phyloP scores from a whole-genome alignment of 305 asterid genomes.

The Fraxinus sp. region DNA sequence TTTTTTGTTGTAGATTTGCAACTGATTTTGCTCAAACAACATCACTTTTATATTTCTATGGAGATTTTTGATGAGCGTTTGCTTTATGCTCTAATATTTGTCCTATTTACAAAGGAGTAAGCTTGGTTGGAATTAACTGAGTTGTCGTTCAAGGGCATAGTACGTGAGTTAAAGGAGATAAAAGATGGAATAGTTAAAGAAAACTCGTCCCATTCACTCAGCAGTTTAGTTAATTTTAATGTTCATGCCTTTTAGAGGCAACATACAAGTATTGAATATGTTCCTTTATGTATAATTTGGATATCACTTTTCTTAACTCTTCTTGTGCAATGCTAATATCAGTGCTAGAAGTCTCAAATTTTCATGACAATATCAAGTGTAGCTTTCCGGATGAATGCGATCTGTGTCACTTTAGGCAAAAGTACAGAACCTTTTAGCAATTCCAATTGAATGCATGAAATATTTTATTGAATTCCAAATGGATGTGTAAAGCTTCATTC shows the following conservation, averaged over 20 bases:
- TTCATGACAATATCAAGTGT: neutral
- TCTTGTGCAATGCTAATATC: neutral
- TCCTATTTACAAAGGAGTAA: conserved; percentile 5
- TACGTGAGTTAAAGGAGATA: conserved; percentile 65
- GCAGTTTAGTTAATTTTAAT: neutral
- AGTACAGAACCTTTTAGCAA: neutral
- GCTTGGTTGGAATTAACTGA: conserved; percentile 14
- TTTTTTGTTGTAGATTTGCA: neutral
- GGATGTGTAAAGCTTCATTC: neutral
- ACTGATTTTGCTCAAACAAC: neutral
- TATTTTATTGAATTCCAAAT: neutral
- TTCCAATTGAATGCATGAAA: neutral
- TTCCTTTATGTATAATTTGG: conserved; percentile 4
- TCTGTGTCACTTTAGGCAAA: neutral
- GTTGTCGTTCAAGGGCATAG: conserved; percentile 81
- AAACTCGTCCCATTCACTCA: too few species aligned
- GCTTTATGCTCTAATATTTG: neutral
- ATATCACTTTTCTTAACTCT: neutral
- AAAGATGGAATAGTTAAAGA: conserved; percentile 61
- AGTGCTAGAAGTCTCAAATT: neutral
- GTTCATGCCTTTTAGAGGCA: neutral
- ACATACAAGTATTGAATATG: neutral
- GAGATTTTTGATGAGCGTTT: neutral
- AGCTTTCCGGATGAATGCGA: neutral
- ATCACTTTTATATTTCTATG: neutral